phyloP scores from a whole-genome alignment of 345 rosid species.

The Lepidium didymum region DNA sequence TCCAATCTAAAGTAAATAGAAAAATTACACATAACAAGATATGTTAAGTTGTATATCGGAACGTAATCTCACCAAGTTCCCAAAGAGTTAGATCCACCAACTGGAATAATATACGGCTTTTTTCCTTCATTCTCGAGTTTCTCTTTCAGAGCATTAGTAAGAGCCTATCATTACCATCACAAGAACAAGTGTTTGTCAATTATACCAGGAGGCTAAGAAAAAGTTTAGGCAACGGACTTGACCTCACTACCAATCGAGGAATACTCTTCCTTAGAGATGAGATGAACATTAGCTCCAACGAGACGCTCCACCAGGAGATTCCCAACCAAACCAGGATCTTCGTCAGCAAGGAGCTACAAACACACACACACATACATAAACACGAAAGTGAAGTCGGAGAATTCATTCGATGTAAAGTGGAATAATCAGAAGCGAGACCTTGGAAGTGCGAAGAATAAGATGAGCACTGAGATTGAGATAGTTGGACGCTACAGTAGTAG shows the following conservation, averaged over 20 bases:
- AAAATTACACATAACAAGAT: not conserved
- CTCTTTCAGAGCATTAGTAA: slow-evolving; percentile 65
- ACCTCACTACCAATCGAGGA: slow-evolving; percentile 79
- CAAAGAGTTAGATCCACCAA: slow-evolving; percentile 87
- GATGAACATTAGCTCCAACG: slow-evolving; percentile 77
- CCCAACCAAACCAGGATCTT: slow-evolving; percentile 86
- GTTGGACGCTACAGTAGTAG: slow-evolving; percentile 84
- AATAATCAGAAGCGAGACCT: slow-evolving; percentile 31
- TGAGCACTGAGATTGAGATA: slow-evolving; percentile 66
- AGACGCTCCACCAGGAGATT: slow-evolving; percentile 84
- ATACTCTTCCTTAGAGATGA: slow-evolving; percentile 89
- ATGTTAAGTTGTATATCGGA: not conserved
- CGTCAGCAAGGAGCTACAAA: slow-evolving; percentile 66
- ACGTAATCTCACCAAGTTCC: slow-evolving; percentile 80
- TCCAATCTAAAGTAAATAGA: not conserved
- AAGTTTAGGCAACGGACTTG: slow-evolving; percentile 18
- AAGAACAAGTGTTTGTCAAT: not conserved
- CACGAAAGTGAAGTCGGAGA: not conserved
- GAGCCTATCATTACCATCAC: slow-evolving; percentile 41
- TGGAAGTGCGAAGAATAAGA: slow-evolving; percentile 74
- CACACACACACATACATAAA: not conserved
- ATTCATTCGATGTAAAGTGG: not conserved
- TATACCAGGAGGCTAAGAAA: not conserved
- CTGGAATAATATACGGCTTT: slow-evolving; percentile 89
- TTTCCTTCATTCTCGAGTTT: slow-evolving; percentile 68